Evolutionary conservation across 2,329 filamentous ascomycete species (phyloP).

Genomic region (Trichophyton rubrum): DNA sequence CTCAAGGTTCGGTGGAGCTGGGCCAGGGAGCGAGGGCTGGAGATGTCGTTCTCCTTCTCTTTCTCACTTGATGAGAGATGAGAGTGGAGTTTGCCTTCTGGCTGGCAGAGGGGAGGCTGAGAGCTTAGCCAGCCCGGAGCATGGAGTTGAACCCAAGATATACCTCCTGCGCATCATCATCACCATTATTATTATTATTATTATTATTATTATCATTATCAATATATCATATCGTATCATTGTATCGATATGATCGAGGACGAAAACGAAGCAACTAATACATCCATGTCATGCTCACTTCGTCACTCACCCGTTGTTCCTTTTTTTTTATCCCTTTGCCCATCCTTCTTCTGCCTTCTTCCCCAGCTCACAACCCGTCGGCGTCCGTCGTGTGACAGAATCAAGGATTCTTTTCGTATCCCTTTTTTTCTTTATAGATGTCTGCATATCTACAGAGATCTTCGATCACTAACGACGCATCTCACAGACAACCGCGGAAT

Average conservation of each 20-base stretch:
- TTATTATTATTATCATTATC: not conserved
- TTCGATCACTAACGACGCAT: not conserved
- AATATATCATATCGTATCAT: not conserved
- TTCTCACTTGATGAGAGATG: not conserved
- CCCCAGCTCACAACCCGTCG: too few species aligned
- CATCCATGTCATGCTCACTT: not conserved
- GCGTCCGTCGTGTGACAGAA: not conserved
- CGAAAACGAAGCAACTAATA: not conserved
- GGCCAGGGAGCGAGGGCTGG: not conserved
- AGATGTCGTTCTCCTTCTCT: not conserved
- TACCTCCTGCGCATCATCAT: not conserved
- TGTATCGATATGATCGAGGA: not conserved
- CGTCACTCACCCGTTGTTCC: not conserved
- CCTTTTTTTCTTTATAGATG: not conserved
- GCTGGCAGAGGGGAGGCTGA: not conserved
- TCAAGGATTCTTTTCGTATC: not conserved
- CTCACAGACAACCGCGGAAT: not conserved
- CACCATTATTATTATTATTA: not conserved
- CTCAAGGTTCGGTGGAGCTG: not conserved
- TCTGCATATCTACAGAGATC: not conserved
- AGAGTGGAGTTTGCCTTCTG: not conserved
- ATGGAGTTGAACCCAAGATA: not conserved
- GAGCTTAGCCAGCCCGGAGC: not conserved
- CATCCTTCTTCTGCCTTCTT: not conserved
- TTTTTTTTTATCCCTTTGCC: not conserved